phyloP scores from a whole-genome alignment of 2,329 filamentous ascomycete species.

The Tolypocladium sp. region DNA sequence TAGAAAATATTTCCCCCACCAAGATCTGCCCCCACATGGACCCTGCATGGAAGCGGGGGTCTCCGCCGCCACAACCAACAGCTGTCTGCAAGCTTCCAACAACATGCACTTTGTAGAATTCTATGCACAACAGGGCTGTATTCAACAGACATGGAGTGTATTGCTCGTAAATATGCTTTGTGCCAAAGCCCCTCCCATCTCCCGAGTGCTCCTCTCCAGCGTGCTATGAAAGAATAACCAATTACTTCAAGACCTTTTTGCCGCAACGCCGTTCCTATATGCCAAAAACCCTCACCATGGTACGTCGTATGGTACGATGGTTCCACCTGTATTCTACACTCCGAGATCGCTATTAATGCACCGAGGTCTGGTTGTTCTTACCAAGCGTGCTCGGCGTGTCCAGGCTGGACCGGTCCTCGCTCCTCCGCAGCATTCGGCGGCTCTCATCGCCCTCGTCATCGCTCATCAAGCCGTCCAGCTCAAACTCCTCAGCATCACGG shows the following conservation, averaged over 20 bases:
- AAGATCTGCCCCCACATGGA: not conserved
- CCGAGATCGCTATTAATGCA: conserved; percentile 10
- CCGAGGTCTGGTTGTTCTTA: conserved; percentile 19
- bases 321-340: not conserved
- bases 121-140: not conserved
- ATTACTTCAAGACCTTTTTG: not conserved
- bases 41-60: not conserved
- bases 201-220: too few species aligned
- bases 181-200: not conserved
- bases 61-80: not conserved
- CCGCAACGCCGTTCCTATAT: not conserved
- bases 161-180: not conserved
- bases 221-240: not conserved
- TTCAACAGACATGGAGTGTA: not conserved
- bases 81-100: not conserved
- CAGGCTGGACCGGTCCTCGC: conserved; percentile 20
- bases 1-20: not conserved
- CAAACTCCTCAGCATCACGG: conserved; percentile 83
- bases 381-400: conserved; percentile 32
- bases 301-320: not conserved
- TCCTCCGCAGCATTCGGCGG: conserved; percentile 25
- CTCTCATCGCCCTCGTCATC: conserved; percentile 68
- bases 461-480: conserved; percentile 81
- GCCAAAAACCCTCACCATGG: not conserved
- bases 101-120: not conserved